Evolutionary conservation across 1,284 basidiomycete genomes (phyloP).

Genomic region (Agroathelia rolfsii): DNA sequence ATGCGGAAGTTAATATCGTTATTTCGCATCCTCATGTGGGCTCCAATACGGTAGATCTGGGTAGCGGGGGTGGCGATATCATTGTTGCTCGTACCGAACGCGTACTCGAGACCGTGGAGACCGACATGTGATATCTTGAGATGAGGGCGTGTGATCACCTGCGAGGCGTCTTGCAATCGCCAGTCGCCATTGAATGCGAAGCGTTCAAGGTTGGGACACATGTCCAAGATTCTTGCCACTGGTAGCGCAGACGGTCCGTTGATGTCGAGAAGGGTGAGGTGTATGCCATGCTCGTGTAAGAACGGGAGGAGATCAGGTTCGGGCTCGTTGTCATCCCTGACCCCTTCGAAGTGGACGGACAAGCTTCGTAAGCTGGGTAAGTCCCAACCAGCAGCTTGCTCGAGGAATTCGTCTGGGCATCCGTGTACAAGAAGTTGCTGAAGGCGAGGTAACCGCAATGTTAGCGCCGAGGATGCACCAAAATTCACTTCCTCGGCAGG

Average conservation of each 20-base stretch:
- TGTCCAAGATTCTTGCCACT: slow-evolving; percentile 43
- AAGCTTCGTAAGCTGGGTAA: slow-evolving; percentile 47
- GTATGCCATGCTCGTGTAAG: slow-evolving; percentile 42
- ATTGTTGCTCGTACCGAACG: slow-evolving; percentile 44
- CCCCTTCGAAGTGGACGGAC: slow-evolving; percentile 38
- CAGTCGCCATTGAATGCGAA: slow-evolving; percentile 69
- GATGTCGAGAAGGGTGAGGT: slow-evolving; percentile 53
- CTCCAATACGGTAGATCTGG: no score
- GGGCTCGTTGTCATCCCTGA: slow-evolving; percentile 37
- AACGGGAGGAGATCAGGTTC: slow-evolving; percentile 54
- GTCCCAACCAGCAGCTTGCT: slow-evolving; percentile 55
- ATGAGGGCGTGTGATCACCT: slow-evolving; percentile 42
- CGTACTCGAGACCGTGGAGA: slow-evolving; percentile 55
- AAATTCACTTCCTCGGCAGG: slow-evolving; percentile 18
- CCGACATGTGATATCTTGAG: slow-evolving; percentile 49
- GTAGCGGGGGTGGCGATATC: slow-evolving; percentile 36
- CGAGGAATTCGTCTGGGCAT: slow-evolving; percentile 50
- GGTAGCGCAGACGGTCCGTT: slow-evolving; percentile 46
- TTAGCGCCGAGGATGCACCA: slow-evolving; percentile 46
- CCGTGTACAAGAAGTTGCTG: slow-evolving; percentile 54
- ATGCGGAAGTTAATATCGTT: slow-evolving; percentile 60
- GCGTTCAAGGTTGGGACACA: slow-evolving; percentile 48
- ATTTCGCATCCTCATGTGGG: no score
- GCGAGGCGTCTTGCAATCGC: slow-evolving; percentile 28
- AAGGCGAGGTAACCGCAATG: slow-evolving; percentile 40